Evolutionary conservation across 495 filamentous ascomycete genomes (phyloP).

Genomic region (Penicillium lividum): DNA sequence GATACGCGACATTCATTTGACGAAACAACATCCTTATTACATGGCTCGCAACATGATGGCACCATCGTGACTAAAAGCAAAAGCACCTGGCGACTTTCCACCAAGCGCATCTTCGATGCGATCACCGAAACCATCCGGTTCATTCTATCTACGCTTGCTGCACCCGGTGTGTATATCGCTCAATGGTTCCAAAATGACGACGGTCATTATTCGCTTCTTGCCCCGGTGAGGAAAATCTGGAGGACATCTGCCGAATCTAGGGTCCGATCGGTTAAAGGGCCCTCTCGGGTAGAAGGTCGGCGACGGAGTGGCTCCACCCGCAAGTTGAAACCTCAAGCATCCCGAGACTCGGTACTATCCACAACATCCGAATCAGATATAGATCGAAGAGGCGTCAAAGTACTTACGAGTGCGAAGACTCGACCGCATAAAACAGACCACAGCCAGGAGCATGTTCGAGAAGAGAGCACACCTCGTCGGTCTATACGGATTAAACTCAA

Average conservation of each 20-base stretch:
- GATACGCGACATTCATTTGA: conserved; percentile 40
- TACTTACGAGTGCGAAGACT: conserved; percentile 27
- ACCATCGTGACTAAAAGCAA: conserved; percentile 60
- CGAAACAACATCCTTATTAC: conserved; percentile 68
- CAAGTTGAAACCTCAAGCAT: conserved; percentile 36
- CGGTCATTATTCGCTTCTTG: conserved; percentile 72
- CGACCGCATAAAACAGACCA: conserved; percentile 52
- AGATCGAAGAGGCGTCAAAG: conserved; percentile 33
- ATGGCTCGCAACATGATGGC: conserved; percentile 47
- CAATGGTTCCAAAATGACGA: conserved; percentile 78
- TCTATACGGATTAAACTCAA: conserved; percentile 91
- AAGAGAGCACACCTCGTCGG: conserved; percentile 70
- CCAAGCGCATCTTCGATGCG: conserved; percentile 49
- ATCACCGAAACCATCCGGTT: conserved; percentile 69
- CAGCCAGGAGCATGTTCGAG: conserved; percentile 36
- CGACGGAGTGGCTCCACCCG: conserved; percentile 40
- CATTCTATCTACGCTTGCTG: conserved; percentile 73
- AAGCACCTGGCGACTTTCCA: conserved; percentile 43
- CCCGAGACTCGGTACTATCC: conserved; percentile 43
- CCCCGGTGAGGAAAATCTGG: conserved; percentile 60
- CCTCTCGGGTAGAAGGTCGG: conserved; percentile 28
- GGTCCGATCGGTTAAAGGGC: conserved; percentile 31
- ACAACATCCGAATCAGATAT: conserved; percentile 53
- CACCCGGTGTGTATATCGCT: conserved; percentile 77
- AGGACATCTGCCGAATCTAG: conserved; percentile 34